Conservation (phyloP, 305 asterid species). For the Fraxinus nigra region DNA sequence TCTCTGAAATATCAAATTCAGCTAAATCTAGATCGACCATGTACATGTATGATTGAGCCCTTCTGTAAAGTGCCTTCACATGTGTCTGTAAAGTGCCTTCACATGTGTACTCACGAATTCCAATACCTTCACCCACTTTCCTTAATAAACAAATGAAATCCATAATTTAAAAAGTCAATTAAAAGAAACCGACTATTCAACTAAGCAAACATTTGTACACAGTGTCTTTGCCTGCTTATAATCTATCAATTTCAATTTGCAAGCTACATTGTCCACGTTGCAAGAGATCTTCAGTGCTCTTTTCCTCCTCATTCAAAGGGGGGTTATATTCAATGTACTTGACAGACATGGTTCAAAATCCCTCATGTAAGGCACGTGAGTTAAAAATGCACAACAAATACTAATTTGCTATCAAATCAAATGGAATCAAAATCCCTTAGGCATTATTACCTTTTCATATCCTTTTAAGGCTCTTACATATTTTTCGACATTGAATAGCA, state of each 20-base stretch:
- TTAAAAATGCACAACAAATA: background rate
- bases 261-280: slow-evolving; percentile 46
- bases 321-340: slow-evolving; percentile 40
- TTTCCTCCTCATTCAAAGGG: slow-evolving; percentile 44
- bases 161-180: background rate
- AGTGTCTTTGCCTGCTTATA: slow-evolving; percentile 46
- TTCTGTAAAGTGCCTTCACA: too few relatives aligned
- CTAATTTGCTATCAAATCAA: background rate
- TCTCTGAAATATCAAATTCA: too few relatives aligned
- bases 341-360: slow-evolving; percentile 29
- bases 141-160: background rate
- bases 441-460: slow-evolving; percentile 67
- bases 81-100: slow-evolving; percentile 11
- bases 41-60: too few relatives aligned
- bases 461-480: slow-evolving; percentile 67
- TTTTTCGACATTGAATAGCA: slow-evolving; percentile 68
- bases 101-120: slow-evolving; percentile 36
- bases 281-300: slow-evolving; percentile 38
- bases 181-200: background rate
- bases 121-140: slow-evolving; percentile 41
- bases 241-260: slow-evolving; percentile 46
- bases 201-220: slow-evolving; percentile 38
- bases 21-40: too few relatives aligned
- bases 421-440: background rate
- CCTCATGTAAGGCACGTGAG: background rate